Conservation (phyloP, 306 rosid species). For the Canavalia gladiata region DNA sequence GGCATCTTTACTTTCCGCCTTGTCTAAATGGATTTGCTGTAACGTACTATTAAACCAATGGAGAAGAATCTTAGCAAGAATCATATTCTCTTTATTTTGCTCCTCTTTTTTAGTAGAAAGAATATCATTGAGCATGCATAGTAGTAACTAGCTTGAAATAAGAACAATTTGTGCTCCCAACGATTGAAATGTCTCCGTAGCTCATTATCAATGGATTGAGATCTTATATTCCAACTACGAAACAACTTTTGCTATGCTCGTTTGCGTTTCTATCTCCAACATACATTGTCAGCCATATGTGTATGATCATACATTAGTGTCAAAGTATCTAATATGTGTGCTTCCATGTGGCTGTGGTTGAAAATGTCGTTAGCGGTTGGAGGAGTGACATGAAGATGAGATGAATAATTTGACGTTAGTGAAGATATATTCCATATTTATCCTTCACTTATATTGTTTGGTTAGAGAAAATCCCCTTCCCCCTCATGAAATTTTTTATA, state of each 20-base stretch:
- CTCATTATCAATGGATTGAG: conserved; percentile 15
- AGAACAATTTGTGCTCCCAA: conserved; percentile 32
- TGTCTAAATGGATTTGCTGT: conserved; percentile 28
- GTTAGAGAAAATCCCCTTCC: too few relatives aligned
- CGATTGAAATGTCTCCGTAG: neutral
- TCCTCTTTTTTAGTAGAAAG: neutral
- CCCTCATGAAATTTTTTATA: too few relatives aligned
- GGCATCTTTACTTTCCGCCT: conserved; percentile 1
- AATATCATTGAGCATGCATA: conserved; percentile 1
- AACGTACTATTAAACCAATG: neutral
- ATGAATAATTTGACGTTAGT: too few relatives aligned
- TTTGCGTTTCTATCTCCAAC: neutral
- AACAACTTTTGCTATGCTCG: neutral
- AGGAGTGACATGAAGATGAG: too few relatives aligned
- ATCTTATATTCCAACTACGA: conserved; percentile 5
- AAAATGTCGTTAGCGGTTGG: too few relatives aligned
- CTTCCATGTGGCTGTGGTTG: neutral
- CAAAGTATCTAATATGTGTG: neutral
- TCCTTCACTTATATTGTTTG: too few relatives aligned
- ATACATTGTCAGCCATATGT: neutral
- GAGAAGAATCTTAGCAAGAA: conserved; percentile 44
- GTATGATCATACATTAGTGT: too few relatives aligned
- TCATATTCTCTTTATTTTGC: conserved; percentile 30
- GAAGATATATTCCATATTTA: too few relatives aligned
- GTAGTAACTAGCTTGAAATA: neutral